Conservation (phyloP, 768 basidiomycete genomes). For the Agaricus blazei region DNA sequence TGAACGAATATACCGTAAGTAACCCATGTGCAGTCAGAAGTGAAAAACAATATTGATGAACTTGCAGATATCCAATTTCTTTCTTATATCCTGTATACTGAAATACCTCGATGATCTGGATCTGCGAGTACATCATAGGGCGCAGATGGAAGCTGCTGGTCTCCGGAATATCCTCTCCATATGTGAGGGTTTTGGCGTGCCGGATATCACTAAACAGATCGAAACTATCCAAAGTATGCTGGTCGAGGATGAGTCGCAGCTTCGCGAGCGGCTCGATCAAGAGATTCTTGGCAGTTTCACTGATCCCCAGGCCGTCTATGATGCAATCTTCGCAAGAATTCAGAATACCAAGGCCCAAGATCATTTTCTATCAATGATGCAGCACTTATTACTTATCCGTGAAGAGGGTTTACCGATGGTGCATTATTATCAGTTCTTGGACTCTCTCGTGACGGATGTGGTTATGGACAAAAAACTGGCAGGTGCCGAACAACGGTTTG, state of each 20-base stretch:
- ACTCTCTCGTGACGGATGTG: constrained; percentile 83
- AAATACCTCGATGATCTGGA: constrained; percentile 70
- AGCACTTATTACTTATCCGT: constrained; percentile 86
- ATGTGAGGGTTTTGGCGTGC: constrained; percentile 60
- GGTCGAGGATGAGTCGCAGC: constrained; percentile 68
- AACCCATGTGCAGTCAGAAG: background rate
- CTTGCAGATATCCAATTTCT: constrained; percentile 61
- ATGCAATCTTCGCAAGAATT: constrained; percentile 73
- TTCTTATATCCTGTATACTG: constrained; percentile 69
- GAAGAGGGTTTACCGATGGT: constrained; percentile 81
- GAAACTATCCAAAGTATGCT: constrained; percentile 52
- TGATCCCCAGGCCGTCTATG: constrained; percentile 83
- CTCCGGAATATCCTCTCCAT: constrained; percentile 67
- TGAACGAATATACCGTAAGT: constrained; percentile 86
- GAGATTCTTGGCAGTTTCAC: constrained; percentile 71
- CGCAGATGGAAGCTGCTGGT: constrained; percentile 87
- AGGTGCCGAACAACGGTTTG: constrained; percentile 80
- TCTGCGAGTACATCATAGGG: constrained; percentile 78
- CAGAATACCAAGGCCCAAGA: constrained; percentile 73
- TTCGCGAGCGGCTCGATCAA: constrained; percentile 73
- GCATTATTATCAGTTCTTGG: constrained; percentile 88
- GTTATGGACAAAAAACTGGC: constrained; percentile 88
- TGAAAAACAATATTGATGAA: constrained; percentile 2
- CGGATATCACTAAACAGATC: constrained; percentile 63
- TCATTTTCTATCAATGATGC: constrained; percentile 91